phyloP scores from a whole-genome alignment of 2,329 filamentous ascomycete genomes.

The Neospermospora avenae region DNA sequence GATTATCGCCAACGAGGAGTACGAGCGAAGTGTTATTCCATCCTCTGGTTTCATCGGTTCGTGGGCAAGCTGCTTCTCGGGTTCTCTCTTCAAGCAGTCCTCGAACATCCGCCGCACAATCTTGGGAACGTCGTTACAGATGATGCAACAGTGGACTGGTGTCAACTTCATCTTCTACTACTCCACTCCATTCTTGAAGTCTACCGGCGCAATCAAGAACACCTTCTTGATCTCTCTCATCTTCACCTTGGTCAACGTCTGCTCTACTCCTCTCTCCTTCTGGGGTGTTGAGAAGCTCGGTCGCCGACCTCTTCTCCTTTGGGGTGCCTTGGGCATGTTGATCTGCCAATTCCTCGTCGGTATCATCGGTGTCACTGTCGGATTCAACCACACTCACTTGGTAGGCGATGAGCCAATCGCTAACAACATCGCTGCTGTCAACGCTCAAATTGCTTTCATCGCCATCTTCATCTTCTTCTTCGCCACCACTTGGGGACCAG shows the following conservation, averaged over 20 bases:
- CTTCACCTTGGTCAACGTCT: conserved; percentile 85
- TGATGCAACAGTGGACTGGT: conserved; percentile 75
- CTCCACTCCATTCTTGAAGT: conserved; percentile 80
- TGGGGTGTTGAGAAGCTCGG: conserved; percentile 80
- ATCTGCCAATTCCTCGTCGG: conserved; percentile 83
- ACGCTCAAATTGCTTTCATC: conserved; percentile 79
- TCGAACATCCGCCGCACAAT: conserved; percentile 70
- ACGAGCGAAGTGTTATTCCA: conserved; percentile 70
- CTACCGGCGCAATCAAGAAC: conserved; percentile 71
- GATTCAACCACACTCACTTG: conserved; percentile 29
- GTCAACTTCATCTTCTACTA: conserved; percentile 94
- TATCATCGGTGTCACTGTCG: conserved; percentile 65
- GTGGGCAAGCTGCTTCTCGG: conserved; percentile 68
- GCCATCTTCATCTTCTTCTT: conserved; percentile 94
- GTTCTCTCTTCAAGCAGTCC: conserved; percentile 54
- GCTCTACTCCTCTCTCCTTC: conserved; percentile 83
- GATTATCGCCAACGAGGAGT: conserved; percentile 85
- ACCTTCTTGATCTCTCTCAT: conserved; percentile 80
- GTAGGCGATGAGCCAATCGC: conserved; percentile 40
- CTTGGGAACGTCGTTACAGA: conserved; percentile 69
- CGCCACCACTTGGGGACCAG: conserved; percentile 80
- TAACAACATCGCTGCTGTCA: conserved; percentile 53
- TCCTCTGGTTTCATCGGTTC: conserved; percentile 59
- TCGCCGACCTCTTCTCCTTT: conserved; percentile 75
- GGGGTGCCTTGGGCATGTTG: conserved; percentile 78